phyloP scores from a whole-genome alignment of 306 rosid species.

The Mucuna pruriens region DNA sequence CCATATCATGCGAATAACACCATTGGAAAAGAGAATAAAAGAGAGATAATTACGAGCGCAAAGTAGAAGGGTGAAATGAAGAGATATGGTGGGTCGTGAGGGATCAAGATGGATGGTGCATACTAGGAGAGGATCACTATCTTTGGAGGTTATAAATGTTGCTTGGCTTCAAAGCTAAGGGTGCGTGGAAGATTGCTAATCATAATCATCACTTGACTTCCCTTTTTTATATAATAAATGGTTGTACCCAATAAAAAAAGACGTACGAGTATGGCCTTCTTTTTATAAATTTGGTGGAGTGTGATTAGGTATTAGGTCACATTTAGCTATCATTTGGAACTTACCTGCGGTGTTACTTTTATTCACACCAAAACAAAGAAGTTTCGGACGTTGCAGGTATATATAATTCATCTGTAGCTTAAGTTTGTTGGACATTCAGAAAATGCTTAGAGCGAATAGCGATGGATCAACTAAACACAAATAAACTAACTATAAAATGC shows the following conservation, averaged over 20 bases:
- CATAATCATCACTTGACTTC: slow-evolving; percentile 35
- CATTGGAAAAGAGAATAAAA: not conserved
- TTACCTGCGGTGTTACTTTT: slow-evolving; percentile 38
- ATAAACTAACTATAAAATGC: not conserved
- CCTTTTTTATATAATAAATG: slow-evolving; percentile 2
- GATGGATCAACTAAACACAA: slow-evolving; percentile 23
- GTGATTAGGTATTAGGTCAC: slow-evolving; percentile 48
- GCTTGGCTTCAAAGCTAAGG: slow-evolving; percentile 78
- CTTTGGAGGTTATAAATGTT: slow-evolving; percentile 40
- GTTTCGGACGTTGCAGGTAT: slow-evolving; percentile 18
- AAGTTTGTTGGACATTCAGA: slow-evolving; percentile 29
- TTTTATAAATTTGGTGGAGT: slow-evolving; percentile 36
- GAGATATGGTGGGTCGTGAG: slow-evolving; percentile 39
- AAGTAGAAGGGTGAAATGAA: slow-evolving; percentile 24
- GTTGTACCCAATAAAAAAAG: slow-evolving; percentile 24
- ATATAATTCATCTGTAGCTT: not conserved
- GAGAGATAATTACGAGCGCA: not conserved
- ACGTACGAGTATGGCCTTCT: not conserved
- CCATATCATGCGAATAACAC: not conserved
- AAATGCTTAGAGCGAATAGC: not conserved
- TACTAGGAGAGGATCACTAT: not conserved
- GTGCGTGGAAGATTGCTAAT: slow-evolving; percentile 36
- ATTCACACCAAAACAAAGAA: slow-evolving; percentile 44
- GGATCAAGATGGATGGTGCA: slow-evolving; percentile 26
- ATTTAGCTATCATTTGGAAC: slow-evolving; percentile 52